A percentile compares a stretch with the other conserved stretches of the same genome.
These are phyloP conservation scores for Aphanomyces invadans DNA, from an alignment of 352 stramenopile genomes.

Conservation along the genomic window DNA sequence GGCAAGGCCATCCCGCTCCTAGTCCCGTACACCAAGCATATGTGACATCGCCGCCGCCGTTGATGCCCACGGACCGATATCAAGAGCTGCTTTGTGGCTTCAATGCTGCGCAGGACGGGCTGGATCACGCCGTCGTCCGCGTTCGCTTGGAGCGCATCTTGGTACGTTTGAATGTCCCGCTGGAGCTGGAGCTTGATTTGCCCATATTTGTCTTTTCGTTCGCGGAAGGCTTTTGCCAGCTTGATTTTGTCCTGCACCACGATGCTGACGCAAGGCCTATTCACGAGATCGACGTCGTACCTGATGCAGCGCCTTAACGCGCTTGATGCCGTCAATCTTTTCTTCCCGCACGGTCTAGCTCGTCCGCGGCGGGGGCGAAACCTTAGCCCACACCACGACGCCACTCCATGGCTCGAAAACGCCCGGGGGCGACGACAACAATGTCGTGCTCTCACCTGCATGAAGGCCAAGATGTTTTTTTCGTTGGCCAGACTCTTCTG, in stretches of 20 bases:
- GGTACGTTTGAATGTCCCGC: constrained; percentile 66
- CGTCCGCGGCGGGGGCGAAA: too few species aligned
- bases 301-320: constrained; percentile 76
- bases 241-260: constrained; percentile 49
- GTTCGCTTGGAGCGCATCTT: constrained; percentile 31
- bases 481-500: constrained; percentile 78
- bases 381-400: too few species aligned
- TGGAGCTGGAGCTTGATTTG: constrained; percentile 66
- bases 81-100: constrained; percentile 25
- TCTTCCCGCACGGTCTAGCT: constrained; percentile 79
- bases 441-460: too few species aligned
- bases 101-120: constrained; percentile 15
- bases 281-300: background rate
- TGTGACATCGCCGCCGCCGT: too few species aligned
- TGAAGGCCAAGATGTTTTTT: constrained; percentile 75
- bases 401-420: too few species aligned
- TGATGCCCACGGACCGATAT: background rate
- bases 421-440: too few species aligned
- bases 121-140: constrained; percentile 28
- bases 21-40: too few species aligned
- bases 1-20: constrained; percentile 49
- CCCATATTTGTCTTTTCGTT: constrained; percentile 65
- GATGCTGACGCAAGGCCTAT: background rate
- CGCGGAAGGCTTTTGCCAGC: constrained; percentile 62
- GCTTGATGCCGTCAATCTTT: constrained; percentile 87